Conservation (phyloP, 768 basidiomycete genomes). For the Russula vinacea region DNA sequence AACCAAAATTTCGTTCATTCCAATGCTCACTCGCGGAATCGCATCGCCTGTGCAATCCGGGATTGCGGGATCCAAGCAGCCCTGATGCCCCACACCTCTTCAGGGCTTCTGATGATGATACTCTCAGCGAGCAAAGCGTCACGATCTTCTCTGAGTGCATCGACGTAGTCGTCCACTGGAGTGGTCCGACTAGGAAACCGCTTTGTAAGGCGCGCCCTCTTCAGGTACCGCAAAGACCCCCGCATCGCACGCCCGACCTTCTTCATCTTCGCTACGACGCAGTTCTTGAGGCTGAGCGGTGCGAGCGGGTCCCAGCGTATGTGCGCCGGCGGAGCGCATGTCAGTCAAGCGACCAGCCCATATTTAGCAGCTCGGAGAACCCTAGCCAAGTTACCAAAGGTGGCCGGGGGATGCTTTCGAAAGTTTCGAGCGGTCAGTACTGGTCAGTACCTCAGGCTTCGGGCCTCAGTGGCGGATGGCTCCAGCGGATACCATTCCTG, state of each 20-base stretch:
- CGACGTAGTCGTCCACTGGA: slow-evolving; percentile 17
- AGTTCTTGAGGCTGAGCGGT: slow-evolving; percentile 73
- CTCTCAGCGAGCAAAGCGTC: no score
- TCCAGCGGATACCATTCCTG: no score
- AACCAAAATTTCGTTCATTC: neutral
- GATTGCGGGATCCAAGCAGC: slow-evolving; percentile 17
- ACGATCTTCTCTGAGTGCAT: slow-evolving; percentile 34
- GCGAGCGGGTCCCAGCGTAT: slow-evolving; percentile 73
- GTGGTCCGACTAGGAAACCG: neutral
- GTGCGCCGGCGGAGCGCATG: no score
- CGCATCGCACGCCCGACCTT: slow-evolving; percentile 69
- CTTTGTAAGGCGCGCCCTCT: neutral
- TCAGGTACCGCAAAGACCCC: slow-evolving; percentile 38
- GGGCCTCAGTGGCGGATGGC: no score
- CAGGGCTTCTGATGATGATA: slow-evolving; percentile 9
- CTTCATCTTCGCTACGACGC: slow-evolving; percentile 74
- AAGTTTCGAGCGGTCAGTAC: no score
- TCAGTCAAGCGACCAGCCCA: no score
- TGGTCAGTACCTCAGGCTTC: no score
- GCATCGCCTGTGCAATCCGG: slow-evolving; percentile 11
- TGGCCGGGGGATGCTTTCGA: no score
- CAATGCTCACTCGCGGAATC: slow-evolving; percentile 20
- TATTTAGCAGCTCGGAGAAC: no score
- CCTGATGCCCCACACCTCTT: slow-evolving; percentile 24
- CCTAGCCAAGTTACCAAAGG: no score